Evolutionary conservation across 495 filamentous ascomycete species (phyloP).

Genomic region (Neurospora discreta): DNA sequence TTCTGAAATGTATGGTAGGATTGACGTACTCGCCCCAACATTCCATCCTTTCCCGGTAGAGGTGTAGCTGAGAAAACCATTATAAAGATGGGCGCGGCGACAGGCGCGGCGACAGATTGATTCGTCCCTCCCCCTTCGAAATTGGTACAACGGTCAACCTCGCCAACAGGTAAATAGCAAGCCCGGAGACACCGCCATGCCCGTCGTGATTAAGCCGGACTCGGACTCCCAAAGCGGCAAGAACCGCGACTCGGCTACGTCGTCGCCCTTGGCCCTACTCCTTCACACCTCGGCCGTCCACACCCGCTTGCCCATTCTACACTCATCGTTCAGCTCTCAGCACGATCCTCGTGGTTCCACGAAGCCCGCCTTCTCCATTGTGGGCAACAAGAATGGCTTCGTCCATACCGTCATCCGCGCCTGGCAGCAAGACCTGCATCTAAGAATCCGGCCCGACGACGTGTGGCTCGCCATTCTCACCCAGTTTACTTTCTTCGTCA

Average conservation of each 20-base stretch:
- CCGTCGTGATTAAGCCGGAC: not conserved
- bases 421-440: constrained; percentile 43
- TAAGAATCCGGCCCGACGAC: constrained; percentile 49
- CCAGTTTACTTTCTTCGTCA: constrained; percentile 43
- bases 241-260: not conserved
- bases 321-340: not conserved
- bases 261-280: not conserved
- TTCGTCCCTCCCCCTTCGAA: not conserved
- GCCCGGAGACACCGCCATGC: not conserved
- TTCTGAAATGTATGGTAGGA: too few species aligned
- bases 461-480: constrained; percentile 49
- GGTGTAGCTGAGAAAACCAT: not conserved
- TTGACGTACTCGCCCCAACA: too few species aligned
- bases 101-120: not conserved
- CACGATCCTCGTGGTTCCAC: not conserved
- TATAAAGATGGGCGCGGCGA: not conserved
- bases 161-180: not conserved
- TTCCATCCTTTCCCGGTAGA: too few species aligned
- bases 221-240: not conserved
- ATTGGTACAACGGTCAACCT: not conserved
- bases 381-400: constrained; percentile 34
- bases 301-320: not conserved
- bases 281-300: not conserved
- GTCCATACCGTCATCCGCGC: constrained; percentile 39
- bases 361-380: not conserved